Evolutionary conservation across 352 stramenopile genomes (phyloP), one percentile per base, ranked within the genome.

Genomic region (Globisporangium nunn): DNA sequence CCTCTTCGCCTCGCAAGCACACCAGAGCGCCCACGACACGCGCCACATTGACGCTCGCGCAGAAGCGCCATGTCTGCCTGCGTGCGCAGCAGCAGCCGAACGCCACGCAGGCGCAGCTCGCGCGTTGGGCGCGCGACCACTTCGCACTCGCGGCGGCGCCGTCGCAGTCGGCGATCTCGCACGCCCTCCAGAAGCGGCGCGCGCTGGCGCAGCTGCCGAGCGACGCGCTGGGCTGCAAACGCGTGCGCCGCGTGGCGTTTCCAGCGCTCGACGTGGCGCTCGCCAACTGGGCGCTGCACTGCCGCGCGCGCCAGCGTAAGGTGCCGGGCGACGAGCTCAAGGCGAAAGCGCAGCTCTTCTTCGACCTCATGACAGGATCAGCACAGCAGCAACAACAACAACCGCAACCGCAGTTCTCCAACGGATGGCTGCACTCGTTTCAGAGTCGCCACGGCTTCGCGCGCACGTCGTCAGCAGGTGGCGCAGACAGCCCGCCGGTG

Each of bases 341-440:
- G 40, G 71, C 81, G 58, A 88, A 89, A 59, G 82, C 78, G 41
- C 76, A 74, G 8, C 59, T 72, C 0, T 85, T 90, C 58, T 89
- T 82, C 55, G 80, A 85, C 33, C 56, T 88, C 15, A 69, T 92
- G 72, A n/a, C n/a, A n/a, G 31, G 31, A 3, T 7, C 31, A 37
- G 31, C 31, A 7, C 31, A 37, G 2, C 31, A 37, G 6, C 31
- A 3, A 37, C 61, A 66, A 2, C 62, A 74, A 30, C 65, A 77
- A 10, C 3, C 29, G 23, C 70, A 75, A 46, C 82, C 81, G 39
- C 78, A 88, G 63, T 93, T 93, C 57, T 93, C 81, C n/a, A 93
- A 93, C 60, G 83, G 83, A 1, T 93, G 83, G 83, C 74, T 93
- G 70, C 81, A 89, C 56, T 91, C 80, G 33, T 93, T 91, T 54